Conservation (phyloP, 345 rosid genomes). For the Eutrema yunnanense region DNA sequence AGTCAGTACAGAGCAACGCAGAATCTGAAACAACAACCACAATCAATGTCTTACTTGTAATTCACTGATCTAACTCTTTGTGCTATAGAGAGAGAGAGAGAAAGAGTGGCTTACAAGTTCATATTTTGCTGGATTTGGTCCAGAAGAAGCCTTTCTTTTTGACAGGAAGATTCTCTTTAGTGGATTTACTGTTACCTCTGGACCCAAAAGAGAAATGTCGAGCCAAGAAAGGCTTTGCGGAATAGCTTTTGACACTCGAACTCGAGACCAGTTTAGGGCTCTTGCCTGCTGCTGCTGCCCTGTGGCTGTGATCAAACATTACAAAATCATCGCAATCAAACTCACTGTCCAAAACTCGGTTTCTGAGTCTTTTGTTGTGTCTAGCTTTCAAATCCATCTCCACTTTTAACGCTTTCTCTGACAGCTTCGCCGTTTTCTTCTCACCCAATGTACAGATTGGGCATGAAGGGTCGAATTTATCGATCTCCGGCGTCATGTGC, state of each 20-base stretch:
- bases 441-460: conserved; percentile 89
- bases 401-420: conserved; percentile 71
- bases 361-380: conserved; percentile 61
- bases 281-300: conserved; percentile 39
- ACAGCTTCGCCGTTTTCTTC: conserved; percentile 62
- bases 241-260: conserved; percentile 55
- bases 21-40: conserved; percentile 18
- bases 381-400: conserved; percentile 70
- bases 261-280: conserved; percentile 50
- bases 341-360: conserved; percentile 57
- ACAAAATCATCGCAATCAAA: conserved; percentile 40
- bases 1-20: not conserved
- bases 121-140: conserved; percentile 76
- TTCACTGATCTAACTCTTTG: not conserved
- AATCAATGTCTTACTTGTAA: not conserved
- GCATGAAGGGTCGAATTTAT: conserved; percentile 88
- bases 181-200: conserved; percentile 42
- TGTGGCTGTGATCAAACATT: conserved; percentile 35
- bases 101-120: conserved; percentile 27
- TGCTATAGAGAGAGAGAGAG: not conserved
- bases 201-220: conserved; percentile 79
- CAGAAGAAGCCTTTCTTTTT: conserved; percentile 83
- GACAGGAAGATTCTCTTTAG: conserved; percentile 44
- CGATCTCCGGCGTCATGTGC: conserved; percentile 64
- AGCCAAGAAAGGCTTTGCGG: conserved; percentile 59